Conservation (phyloP, 2,329 filamentous ascomycete genomes). For the Pseudogymnoascus sp. region DNA sequence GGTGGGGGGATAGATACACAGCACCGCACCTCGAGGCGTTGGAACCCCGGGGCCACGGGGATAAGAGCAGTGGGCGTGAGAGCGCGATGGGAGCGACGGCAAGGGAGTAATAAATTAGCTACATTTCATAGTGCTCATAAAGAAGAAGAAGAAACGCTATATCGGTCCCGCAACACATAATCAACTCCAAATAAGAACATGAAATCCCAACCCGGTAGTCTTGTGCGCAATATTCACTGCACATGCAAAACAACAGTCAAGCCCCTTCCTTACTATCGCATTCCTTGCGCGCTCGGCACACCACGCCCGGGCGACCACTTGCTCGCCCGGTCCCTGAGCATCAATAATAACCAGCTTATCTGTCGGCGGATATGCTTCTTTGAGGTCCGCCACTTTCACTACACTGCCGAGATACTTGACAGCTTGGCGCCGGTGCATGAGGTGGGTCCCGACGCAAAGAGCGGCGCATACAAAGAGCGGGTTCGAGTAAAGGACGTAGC, state of each 20-base stretch:
- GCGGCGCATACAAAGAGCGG: neutral
- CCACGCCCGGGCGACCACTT: neutral
- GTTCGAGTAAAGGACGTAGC: neutral
- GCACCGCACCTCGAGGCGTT: no score
- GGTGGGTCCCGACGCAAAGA: neutral
- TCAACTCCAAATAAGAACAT: neutral
- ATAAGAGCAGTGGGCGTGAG: no score
- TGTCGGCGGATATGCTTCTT: neutral
- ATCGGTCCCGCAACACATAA: neutral
- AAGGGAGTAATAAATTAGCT: no score
- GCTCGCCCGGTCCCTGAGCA: neutral
- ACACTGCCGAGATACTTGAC: neutral
- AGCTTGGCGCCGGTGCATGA: neutral
- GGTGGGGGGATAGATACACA: no score
- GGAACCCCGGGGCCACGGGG: no score
- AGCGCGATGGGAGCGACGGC: no score
- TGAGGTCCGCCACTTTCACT: neutral
- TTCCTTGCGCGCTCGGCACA: neutral
- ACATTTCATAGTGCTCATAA: no score
- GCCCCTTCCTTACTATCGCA: neutral
- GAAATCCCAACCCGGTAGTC: neutral
- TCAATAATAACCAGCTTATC: neutral
- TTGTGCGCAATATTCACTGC: neutral
- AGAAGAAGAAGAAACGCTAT: no score
- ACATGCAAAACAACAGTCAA: neutral